These are phyloP conservation scores for Brachypodium distachyon DNA, from an alignment of 202 grass and related monocot genomes.

Conservation along the genomic window DNA sequence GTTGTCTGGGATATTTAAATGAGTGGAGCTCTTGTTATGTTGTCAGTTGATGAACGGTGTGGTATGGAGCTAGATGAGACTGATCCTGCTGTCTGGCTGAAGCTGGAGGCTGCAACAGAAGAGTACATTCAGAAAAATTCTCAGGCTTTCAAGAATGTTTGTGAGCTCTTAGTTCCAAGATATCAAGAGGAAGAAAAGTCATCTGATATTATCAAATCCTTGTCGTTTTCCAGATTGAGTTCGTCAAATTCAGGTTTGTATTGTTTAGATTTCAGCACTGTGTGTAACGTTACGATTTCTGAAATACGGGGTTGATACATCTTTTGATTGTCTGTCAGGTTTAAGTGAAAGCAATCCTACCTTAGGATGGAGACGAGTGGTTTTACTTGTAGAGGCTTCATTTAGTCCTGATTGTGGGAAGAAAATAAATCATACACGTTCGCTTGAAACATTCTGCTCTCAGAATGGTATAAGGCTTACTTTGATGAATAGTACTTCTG, in stretches of 20 bases:
- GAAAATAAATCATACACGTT: constrained; percentile 64
- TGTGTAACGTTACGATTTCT: background rate
- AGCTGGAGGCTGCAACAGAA: constrained; percentile 88
- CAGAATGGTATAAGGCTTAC: constrained; percentile 73
- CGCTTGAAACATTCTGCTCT: constrained; percentile 77
- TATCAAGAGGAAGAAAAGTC: constrained; percentile 65
- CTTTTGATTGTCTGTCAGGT: constrained; percentile 34
- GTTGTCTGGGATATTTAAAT: constrained; percentile 14
- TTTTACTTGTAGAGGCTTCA: constrained; percentile 90
- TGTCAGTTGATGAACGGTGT: constrained; percentile 92
- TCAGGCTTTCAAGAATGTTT: constrained; percentile 72
- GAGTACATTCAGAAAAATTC: constrained; percentile 89
- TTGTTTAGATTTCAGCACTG: background rate
- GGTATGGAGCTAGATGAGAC: constrained; percentile 98
- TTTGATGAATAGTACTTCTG: constrained; percentile 60
- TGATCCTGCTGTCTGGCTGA: constrained; percentile 86
- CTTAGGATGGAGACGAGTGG: constrained; percentile 89
- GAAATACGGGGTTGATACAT: background rate
- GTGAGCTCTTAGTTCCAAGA: constrained; percentile 72
- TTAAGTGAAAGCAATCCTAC: constrained; percentile 67
- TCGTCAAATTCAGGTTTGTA: constrained; percentile 61
- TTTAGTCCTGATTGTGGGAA: constrained; percentile 71
- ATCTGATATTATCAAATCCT: constrained; percentile 59
- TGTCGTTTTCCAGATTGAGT: constrained; percentile 58
- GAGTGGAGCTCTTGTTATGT: constrained; percentile 3